Evolutionary conservation across 306 rosid species (phyloP), one percentile per base, ranked within the genome.

Genomic region (Medicago lupulina): DNA sequence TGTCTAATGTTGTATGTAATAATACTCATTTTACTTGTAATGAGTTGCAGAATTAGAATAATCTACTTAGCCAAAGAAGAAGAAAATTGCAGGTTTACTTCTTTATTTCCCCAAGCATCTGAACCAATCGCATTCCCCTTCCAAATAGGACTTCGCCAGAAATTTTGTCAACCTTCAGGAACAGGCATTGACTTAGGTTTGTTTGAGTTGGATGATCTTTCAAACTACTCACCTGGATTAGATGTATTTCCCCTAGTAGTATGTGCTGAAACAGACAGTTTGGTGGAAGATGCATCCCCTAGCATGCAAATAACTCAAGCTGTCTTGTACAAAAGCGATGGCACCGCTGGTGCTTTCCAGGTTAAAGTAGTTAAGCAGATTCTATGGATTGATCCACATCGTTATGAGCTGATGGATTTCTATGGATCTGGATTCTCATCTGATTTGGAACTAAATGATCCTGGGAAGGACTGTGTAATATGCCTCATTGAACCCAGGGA

Each of bases 401-500:
- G 96, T 28, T 95, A 92, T 71, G 98, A 92, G 87, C 80, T 92
- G 39, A 89, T 89, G 70, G 97, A 95, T 84, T 76, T 95, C 72
- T 95, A 82, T 69, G 98, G 98, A 78, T 86, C 92, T 25, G 93
- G 89, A 79, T 83, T 78, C 77, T 90, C 97, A 13, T 86, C 79
- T 76, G 88, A 80, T 83, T 88, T 90, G 75, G 87, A 84, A 47
- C 87, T 86, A 75, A 83, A 43, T 79, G 97, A 89, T 81, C 58
- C 85, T 6, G 96, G 93, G 61, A 88, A 87, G 85, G 99, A 95
- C 73, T 95, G 99, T 61, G 96, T 90, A n/a, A 89, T 95, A 71
- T 95, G 99, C 93, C 89, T 95, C 96, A 89, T 93, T 3, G 92
- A 95, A 83, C 90, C 93, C 41, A 95, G 89, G 82, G 96, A 89